These are phyloP conservation scores for Epichloe gansuensis DNA, from an alignment of 2,329 filamentous ascomycete genomes.

Conservation along the genomic window DNA sequence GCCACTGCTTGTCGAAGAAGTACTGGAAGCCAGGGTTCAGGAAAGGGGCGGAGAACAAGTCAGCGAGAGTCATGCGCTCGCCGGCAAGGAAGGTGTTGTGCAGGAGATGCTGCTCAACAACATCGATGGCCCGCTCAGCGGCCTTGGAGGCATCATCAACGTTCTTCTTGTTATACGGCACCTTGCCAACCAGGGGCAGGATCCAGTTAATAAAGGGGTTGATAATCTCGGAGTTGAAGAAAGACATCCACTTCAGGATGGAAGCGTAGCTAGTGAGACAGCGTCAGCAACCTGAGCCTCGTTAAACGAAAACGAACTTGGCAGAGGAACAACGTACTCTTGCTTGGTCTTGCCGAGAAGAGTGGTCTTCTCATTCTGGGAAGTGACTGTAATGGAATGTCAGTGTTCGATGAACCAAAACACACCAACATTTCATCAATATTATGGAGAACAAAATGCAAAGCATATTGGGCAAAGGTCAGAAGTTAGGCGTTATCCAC, in stretches of 20 bases:
- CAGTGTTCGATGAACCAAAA: conserved; percentile 13
- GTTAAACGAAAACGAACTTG: background rate
- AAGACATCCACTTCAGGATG: conserved; percentile 97
- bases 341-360: conserved; percentile 99
- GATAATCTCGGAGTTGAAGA: conserved; percentile 81
- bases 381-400: conserved; percentile 57
- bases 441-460: conserved; percentile 1
- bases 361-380: conserved; percentile 99
- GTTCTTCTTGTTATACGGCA: conserved; percentile 94
- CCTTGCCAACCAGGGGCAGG: conserved; percentile 68
- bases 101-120: conserved; percentile 77
- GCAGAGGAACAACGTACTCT: conserved; percentile 49
- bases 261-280: conserved; percentile 58
- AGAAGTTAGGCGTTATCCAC: conserved; percentile 90
- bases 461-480: conserved; percentile 30
- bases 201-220: conserved; percentile 65
- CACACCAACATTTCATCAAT: background rate
- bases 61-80: conserved; percentile 93
- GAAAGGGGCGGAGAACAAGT: conserved; percentile 73
- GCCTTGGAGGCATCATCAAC: conserved; percentile 68
- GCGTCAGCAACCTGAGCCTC: conserved; percentile 9
- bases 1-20: conserved; percentile 89
- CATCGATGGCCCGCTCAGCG: conserved; percentile 52
- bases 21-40: conserved; percentile 80
- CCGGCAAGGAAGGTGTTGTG: conserved; percentile 95